Evolutionary conservation across 768 basidiomycete species (phyloP), one percentile per base, ranked within the genome.

Genomic region (Macrolepiota dolichaula): DNA sequence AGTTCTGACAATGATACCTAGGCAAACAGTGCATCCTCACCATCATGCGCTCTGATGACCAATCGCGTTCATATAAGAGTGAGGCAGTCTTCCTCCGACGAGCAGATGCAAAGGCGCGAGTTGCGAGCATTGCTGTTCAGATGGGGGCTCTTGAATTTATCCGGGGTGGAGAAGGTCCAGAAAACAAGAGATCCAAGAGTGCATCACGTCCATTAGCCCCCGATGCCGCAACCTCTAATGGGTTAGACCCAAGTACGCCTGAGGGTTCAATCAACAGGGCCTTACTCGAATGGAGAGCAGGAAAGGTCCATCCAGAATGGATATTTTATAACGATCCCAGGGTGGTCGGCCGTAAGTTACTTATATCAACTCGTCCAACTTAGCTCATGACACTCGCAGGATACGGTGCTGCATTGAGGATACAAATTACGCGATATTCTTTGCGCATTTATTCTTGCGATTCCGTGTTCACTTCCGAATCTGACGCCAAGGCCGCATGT

Each of bases 131-230:
- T 15, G 88, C 88, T 3, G 72, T 88, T 24, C 77, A 84, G 6
- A 80, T 82, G 75, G 85, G 85, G 19, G 87, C 80, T 1, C 68
- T 88, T 35, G 80, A 86, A 19, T 89, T 89, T 65, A 81, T 88
- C 51, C 55, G 69, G 6, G 66, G 71, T 1, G 82, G 82, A 2
- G 79, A 80, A 32, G 7, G 29, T n/a, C 70, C 73, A 1, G 74
- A 78, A 38, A 66, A 65, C 6, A 38, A 69, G 29, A 71, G 73
- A 37, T 70, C 69, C 29, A 74, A 71, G 47, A 76, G 77, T 40
- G 73, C 11, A 22, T 38, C 15, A 72, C 6, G 67, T 72, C 4
- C 68, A 75, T 5, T 72, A 74, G 47, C 73, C 75, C 42, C 69
- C 71, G 69, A 67, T 44, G 56, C 57, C n/a, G 62, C 59, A 57